These are phyloP conservation scores for Leccinellum luteum DNA, from an alignment of 768 basidiomycete species.

Conservation along the genomic window DNA sequence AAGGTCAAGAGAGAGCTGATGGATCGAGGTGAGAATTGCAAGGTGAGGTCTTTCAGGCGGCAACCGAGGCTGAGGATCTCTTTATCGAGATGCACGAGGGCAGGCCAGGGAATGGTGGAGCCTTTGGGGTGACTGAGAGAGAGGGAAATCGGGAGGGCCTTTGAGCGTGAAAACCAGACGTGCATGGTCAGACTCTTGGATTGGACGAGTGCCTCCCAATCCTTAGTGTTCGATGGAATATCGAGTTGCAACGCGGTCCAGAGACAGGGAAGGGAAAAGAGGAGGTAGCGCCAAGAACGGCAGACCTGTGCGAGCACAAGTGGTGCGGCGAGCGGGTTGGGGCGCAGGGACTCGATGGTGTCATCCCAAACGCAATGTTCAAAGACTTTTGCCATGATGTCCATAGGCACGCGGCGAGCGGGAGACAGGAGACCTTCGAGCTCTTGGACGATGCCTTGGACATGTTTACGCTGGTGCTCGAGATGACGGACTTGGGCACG, in stretches of 20 bases:
- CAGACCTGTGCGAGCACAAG: constrained; percentile 30
- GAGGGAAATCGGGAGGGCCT: constrained; percentile 28
- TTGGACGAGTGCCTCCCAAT: constrained; percentile 28
- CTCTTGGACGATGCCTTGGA: constrained; percentile 18
- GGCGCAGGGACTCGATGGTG: not conserved
- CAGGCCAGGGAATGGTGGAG: constrained; percentile 21
- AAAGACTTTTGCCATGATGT: constrained; percentile 28
- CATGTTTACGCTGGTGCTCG: constrained; percentile 13
- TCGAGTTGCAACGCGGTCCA: constrained; percentile 26
- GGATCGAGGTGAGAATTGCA: constrained; percentile 24
- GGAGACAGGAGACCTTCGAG: constrained; percentile 29
- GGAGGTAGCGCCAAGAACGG: constrained; percentile 30
- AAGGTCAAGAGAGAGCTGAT: constrained; percentile 29
- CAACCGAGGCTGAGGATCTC: constrained; percentile 26
- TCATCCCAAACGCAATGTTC: constrained; percentile 21
- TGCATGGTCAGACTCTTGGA: constrained; percentile 28
- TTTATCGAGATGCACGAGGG: constrained; percentile 30
- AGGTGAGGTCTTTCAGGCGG: constrained; percentile 18
- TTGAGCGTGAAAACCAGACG: constrained; percentile 30
- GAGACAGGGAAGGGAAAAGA: constrained; percentile 27
- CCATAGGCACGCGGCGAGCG: constrained; percentile 31
- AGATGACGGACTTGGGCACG: constrained; percentile 20
- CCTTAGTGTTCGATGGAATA: constrained; percentile 15
- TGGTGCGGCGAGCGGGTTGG: constrained; percentile 17
- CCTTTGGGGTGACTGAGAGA: constrained; percentile 22